Conservation (phyloP, 305 asterid genomes). For the Salvia sclarea region DNA sequence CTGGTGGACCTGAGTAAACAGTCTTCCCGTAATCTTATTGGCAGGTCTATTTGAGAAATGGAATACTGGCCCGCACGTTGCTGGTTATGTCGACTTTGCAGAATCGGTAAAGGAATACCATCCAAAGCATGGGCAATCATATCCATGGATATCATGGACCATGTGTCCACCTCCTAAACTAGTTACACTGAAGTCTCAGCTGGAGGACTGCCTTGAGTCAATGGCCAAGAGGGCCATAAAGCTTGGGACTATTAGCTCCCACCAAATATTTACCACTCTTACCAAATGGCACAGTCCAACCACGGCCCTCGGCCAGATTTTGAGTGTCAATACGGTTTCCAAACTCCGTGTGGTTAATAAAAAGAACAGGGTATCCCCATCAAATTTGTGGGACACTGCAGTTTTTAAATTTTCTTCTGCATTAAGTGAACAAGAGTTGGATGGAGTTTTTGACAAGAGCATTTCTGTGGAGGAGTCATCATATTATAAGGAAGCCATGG, state of each 20-base stretch:
- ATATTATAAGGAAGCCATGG: constrained; percentile 72
- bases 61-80: constrained; percentile 84
- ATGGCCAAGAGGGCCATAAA: constrained; percentile 64
- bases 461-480: constrained; percentile 55
- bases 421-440: constrained; percentile 57
- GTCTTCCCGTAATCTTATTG: constrained; percentile 19
- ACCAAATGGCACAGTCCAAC: constrained; percentile 86
- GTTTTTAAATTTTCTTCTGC: constrained; percentile 60
- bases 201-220: constrained; percentile 73
- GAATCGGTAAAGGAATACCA: constrained; percentile 72
- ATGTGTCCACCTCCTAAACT: constrained; percentile 61
- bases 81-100: constrained; percentile 91
- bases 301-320: constrained; percentile 67
- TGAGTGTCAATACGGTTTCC: constrained; percentile 38
- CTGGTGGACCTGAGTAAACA: constrained; percentile 17
- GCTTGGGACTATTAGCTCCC: constrained; percentile 82
- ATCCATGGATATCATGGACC: constrained; percentile 90
- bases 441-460: constrained; percentile 43
- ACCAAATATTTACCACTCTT: constrained; percentile 70
- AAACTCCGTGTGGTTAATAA: constrained; percentile 34
- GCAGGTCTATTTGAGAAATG: constrained; percentile 79
- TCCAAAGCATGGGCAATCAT: constrained; percentile 81
- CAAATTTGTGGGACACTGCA: constrained; percentile 80
- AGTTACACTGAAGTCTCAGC: constrained; percentile 51
- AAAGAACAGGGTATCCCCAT: constrained; percentile 45